Base-by-base conservation (phyloP, 768 basidiomycete genomes). In the Mycena latifolia region DNA sequence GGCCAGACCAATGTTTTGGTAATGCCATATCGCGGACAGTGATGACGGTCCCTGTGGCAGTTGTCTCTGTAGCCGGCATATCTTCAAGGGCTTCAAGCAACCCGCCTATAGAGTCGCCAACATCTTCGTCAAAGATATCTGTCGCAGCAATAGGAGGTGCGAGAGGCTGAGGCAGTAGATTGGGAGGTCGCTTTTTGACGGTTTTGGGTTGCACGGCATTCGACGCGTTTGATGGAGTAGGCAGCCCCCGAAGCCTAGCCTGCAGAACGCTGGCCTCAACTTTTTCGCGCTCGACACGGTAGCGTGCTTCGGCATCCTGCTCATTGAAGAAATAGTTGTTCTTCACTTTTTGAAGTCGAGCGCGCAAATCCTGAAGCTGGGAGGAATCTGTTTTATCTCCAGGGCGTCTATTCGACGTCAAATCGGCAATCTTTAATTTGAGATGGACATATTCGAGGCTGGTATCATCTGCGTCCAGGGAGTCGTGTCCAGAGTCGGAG, bases 1-100 rank as follows among this genome's bases (percentile, higher is more conserved):
- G 89, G 37, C 93, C 92, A 39, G 93, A 89, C 83, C 90, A 91
- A 72, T 93, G 88, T 77, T 93, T 97, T 2, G 95, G 92, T 27
- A 94, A 80, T 2, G 88, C 74, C 90, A 99, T 91, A 65, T 95
- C 89, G 28, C 90, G 83, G 67, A 91, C 73, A 28, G 69, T 76
- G 51, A 92, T 79, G 7, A 83, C 84, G 11, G 79, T 81, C 17
- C 91, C 92, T 56, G 82, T 76, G 12, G 81, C 76, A 22, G 85
- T 88, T n/a, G 84, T 82, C 67, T 87, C 87, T n/a, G 81, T 85
- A 8, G 79, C 74, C 15, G 89, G 86, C 72, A 87, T 80, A 55
- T 84, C 83, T 25, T 96, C 92, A 48, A 97, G 81, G 54, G 96
- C 80, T 43, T 87, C 90, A 61, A 96, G 85, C 33, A 98, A 78